Percentiles rank a stretch among this genome's conserved stretches.
phyloP scores from a whole-genome alignment of 805 yeast species.

The Saccharomycopsis capsularis region DNA sequence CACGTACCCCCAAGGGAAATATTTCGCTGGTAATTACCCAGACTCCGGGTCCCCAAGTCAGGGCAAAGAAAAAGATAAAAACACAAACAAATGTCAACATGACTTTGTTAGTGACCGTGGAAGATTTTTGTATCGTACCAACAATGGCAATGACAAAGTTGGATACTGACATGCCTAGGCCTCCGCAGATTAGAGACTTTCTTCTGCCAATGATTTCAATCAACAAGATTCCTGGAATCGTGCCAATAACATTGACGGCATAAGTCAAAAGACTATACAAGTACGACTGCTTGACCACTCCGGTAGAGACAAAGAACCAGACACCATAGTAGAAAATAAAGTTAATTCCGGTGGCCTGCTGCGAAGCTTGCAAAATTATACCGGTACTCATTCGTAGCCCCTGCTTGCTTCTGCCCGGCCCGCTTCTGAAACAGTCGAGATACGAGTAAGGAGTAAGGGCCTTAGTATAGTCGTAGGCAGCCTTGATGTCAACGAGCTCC shows the following conservation, averaged over 20 bases:
- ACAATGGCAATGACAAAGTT: constrained; percentile 65
- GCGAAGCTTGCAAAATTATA: constrained; percentile 63
- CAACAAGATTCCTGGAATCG: constrained; percentile 74
- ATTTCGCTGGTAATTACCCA: constrained; percentile 69
- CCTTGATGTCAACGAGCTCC: constrained; percentile 68
- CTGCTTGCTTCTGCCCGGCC: constrained; percentile 51
- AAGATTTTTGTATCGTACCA: constrained; percentile 38
- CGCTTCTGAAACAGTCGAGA: constrained; percentile 50
- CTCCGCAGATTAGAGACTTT: constrained; percentile 62
- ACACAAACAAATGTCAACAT: constrained; percentile 60
- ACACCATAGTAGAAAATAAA: constrained; percentile 88
- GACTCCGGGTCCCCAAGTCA: constrained; percentile 77
- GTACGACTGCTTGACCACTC: constrained; percentile 55
- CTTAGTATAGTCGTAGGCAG: constrained; percentile 62
- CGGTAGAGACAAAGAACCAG: constrained; percentile 65
- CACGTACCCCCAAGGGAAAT: constrained; percentile 66
- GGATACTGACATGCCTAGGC: constrained; percentile 63
- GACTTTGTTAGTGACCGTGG: constrained; percentile 41
- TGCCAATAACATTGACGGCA: constrained; percentile 73
- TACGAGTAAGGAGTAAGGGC: constrained; percentile 47
- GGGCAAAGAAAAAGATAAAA: constrained; percentile 71
- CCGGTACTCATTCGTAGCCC: constrained; percentile 59
- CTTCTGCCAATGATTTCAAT: constrained; percentile 82
- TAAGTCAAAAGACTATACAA: constrained; percentile 70
- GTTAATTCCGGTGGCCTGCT: constrained; percentile 87